phyloP scores from a whole-genome alignment of 345 rosid genomes.

The Bretschneidera sinensis region DNA sequence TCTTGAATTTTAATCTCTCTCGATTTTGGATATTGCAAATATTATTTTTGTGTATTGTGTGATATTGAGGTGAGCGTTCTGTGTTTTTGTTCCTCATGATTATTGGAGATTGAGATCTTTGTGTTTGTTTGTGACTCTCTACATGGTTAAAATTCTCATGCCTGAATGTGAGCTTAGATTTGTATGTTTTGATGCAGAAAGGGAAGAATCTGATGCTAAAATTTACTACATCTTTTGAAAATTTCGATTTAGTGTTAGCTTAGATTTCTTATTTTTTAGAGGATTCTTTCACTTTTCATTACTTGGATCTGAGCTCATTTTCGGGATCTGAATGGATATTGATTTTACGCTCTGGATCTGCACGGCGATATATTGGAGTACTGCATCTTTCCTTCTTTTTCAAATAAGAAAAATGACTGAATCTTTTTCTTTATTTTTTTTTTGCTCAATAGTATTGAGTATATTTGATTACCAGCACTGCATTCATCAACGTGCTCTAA shows the following conservation, averaged over 20 bases:
- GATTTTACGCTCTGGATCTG: neutral
- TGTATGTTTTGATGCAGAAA: neutral
- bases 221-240: too few relatives aligned
- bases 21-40: neutral
- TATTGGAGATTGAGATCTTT: neutral
- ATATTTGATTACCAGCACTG: neutral
- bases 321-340: neutral
- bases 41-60: neutral
- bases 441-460: neutral
- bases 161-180: neutral
- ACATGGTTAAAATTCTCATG: neutral
- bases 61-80: neutral
- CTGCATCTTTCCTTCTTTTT: too few relatives aligned
- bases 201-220: neutral
- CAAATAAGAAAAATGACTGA: too few relatives aligned
- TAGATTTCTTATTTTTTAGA: too few relatives aligned
- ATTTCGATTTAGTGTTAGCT: too few relatives aligned
- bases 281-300: neutral
- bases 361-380: neutral
- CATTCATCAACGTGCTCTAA: neutral
- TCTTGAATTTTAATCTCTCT: too few relatives aligned
- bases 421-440: too few relatives aligned
- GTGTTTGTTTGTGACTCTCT: neutral
- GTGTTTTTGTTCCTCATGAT: neutral
- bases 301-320: neutral